Conservation (phyloP, 768 basidiomycete genomes). For the Mycena epipterygia region DNA sequence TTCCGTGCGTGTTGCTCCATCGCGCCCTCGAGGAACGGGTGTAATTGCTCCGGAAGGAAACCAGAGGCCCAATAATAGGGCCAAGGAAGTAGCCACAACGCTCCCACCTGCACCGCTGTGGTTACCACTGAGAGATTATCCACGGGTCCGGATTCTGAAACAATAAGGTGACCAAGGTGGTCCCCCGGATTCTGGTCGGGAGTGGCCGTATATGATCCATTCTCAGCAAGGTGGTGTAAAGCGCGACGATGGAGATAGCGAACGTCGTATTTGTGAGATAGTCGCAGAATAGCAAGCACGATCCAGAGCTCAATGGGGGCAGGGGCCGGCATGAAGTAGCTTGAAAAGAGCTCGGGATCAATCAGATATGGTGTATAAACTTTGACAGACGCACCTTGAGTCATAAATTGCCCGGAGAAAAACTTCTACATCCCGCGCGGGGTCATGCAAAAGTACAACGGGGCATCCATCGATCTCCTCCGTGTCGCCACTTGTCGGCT, state of each 20-base stretch:
- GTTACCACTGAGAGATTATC: background rate
- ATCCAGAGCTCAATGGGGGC: too few relatives aligned
- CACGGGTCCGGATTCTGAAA: background rate
- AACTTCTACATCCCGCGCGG: background rate
- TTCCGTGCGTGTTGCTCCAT: background rate
- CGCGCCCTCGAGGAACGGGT: background rate
- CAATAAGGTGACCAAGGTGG: background rate
- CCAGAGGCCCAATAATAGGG: background rate
- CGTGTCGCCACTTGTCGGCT: background rate
- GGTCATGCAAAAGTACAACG: background rate
- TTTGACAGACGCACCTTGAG: too few relatives aligned
- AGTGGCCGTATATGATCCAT: background rate
- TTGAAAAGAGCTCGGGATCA: too few relatives aligned
- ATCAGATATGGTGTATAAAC: too few relatives aligned
- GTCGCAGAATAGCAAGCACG: background rate
- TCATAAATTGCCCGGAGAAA: background rate
- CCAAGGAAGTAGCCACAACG: background rate
- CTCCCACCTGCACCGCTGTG: background rate
- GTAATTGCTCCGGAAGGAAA: background rate
- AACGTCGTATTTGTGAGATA: constrained; percentile 12
- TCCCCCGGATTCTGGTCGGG: background rate
- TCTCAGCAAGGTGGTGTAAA: background rate
- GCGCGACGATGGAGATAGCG: constrained; percentile 7
- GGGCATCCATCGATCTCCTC: background rate
- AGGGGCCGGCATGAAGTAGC: too few relatives aligned